Evolutionary conservation across 306 rosid species (phyloP).

Genomic region (Pyrus pyrifolia): DNA sequence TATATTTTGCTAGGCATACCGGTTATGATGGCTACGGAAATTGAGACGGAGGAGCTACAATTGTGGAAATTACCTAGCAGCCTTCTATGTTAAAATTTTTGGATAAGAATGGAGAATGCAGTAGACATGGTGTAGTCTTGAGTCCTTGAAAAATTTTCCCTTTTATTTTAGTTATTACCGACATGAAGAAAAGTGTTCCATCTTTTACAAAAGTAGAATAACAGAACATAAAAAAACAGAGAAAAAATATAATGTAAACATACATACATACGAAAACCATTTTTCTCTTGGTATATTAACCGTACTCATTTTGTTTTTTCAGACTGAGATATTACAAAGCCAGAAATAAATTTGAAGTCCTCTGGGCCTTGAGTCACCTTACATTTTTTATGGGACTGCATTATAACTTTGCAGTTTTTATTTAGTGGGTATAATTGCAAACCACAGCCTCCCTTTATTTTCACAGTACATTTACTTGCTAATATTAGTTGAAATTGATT

Average conservation of each 20-base stretch:
- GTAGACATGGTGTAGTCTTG: slow-evolving; percentile 32
- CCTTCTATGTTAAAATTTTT: slow-evolving; percentile 57
- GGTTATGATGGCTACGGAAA: slow-evolving; percentile 79
- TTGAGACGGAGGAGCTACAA: slow-evolving; percentile 67
- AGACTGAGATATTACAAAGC: too few relatives aligned
- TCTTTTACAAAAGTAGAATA: too few relatives aligned
- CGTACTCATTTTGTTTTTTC: too few relatives aligned
- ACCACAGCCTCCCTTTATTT: neutral
- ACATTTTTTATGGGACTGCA: too few relatives aligned
- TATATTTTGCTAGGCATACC: slow-evolving; percentile 76
- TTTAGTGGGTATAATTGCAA: neutral
- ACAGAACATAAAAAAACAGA: too few relatives aligned
- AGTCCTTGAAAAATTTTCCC: slow-evolving; percentile 11
- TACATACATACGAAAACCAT: too few relatives aligned
- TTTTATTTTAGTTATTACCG: neutral
- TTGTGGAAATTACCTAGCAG: slow-evolving; percentile 40
- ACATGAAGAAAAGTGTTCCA: neutral
- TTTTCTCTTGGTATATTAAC: too few relatives aligned
- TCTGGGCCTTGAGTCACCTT: too few relatives aligned
- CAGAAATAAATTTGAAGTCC: too few relatives aligned
- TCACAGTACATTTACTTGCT: neutral
- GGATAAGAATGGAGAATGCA: slow-evolving; percentile 77
- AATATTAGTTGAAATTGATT: slow-evolving; percentile 6
- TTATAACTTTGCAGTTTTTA: neutral
- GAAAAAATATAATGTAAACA: too few relatives aligned